These are phyloP conservation scores for Myxozyma neglecta DNA, from an alignment of 805 yeast genomes.

Conservation along the genomic window DNA sequence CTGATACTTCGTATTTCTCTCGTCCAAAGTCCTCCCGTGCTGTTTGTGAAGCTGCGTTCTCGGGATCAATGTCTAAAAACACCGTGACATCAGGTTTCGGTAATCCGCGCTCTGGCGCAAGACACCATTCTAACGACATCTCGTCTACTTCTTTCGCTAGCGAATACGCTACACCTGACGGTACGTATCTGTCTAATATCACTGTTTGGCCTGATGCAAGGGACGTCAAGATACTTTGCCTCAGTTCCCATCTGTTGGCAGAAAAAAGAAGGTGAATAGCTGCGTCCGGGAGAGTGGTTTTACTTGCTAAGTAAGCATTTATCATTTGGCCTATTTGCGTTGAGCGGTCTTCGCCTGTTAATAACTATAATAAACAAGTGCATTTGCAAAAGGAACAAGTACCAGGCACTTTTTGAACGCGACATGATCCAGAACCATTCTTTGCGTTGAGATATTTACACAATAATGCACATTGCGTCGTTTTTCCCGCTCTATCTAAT, in stretches of 20 bases:
- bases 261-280: constrained; percentile 84
- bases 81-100: constrained; percentile 83
- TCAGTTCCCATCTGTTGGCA: constrained; percentile 92
- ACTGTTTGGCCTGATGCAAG: constrained; percentile 58
- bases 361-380: too few relatives aligned
- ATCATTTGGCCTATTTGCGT: constrained; percentile 81
- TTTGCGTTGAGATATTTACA: constrained; percentile 35
- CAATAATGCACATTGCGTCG: constrained; percentile 67
- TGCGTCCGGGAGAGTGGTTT: constrained; percentile 63
- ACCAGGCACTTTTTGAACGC: constrained; percentile 72
- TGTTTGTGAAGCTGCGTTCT: constrained; percentile 39
- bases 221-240: constrained; percentile 46
- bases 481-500: constrained; percentile 89
- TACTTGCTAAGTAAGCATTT: constrained; percentile 59
- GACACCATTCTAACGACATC: constrained; percentile 72
- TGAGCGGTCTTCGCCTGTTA: constrained; percentile 54
- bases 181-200: constrained; percentile 82
- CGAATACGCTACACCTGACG: constrained; percentile 91
- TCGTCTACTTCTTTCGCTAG: constrained; percentile 64
- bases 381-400: not conserved
- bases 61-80: constrained; percentile 63
- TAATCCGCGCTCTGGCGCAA: constrained; percentile 75
- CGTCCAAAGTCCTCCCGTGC: constrained; percentile 82
- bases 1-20: constrained; percentile 81
- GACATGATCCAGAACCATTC: constrained; percentile 42